Base-by-base conservation (phyloP, 2,329 filamentous ascomycete genomes). In the Trichoderma oligosporum region DNA sequence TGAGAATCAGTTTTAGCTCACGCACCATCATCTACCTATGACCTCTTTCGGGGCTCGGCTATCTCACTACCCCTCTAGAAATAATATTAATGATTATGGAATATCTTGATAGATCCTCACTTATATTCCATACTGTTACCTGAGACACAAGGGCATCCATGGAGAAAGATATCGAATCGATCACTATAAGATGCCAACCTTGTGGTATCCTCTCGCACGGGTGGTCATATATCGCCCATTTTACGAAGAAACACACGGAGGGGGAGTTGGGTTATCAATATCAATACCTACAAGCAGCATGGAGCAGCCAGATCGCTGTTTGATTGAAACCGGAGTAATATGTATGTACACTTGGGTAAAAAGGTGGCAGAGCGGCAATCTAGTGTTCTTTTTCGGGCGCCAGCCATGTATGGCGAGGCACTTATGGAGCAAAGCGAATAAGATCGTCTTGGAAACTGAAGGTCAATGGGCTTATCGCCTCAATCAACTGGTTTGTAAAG, bases 221-320 rank as follows among this genome's bases (percentile, higher is more conserved):
- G 45, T 62, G 11, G 27, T 56, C 2, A 61, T 63, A 56, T 59
- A 63, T 53, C 41, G 51, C 14, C 52, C 59, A 29, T 54, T 61
- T 7, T 59, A 60, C 35, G 61, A 60, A 9, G n/a, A 33, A 11
- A n/a, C 46, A n/a, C 53, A 62, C 18, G 56, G 61, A 16, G 29
- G 24, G 27, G 57, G 24, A 24, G 35, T 7, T 61, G 61, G 57
- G 29, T 47, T 11, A 52, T 63, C n/a, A 47, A 27, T 16, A 38
- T 63, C 7, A 25, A 16, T n/a, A 47, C 18, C 11, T 63, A 59
- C 38, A 51, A 29, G 7, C 57, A 56, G 42, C 54, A 60, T 29
- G 60, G 61, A 55, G 24, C n/a, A 31, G 57, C 46, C 8, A 42
- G 55, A 8, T 58, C 60, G 2, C 60, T 58, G 12, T 35, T 11